Evolutionary conservation across 192 early-diverging fungal genomes (phyloP).

Genomic region (Neocallimastix lanati): DNA sequence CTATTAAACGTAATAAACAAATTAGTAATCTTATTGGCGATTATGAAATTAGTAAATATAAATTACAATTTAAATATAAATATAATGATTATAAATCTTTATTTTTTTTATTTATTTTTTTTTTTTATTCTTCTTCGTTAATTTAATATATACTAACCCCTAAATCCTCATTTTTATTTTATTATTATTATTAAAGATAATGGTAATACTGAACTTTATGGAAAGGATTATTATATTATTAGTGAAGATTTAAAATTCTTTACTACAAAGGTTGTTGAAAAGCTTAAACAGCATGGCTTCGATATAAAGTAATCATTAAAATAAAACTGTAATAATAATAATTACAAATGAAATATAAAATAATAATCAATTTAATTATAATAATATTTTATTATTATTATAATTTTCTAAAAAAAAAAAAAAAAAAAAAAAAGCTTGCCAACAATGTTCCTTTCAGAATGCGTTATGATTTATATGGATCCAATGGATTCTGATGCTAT

Average conservation of each 20-base stretch:
- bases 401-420: too few species aligned
- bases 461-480: constrained; percentile 76
- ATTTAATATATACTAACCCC: too few species aligned
- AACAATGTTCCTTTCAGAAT: constrained; percentile 85
- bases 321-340: too few species aligned
- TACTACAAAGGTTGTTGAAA: constrained; percentile 25
- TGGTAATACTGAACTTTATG: constrained; percentile 60
- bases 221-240: constrained; percentile 46
- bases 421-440: constrained; percentile 34
- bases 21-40: constrained; percentile 16
- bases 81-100: too few species aligned
- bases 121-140: too few species aligned
- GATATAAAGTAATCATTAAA: constrained; percentile 3
- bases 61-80: too few species aligned
- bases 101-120: too few species aligned
- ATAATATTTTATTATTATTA: too few species aligned
- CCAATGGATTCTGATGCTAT: constrained; percentile 43
- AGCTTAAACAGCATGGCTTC: constrained; percentile 30
- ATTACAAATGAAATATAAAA: too few species aligned
- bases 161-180: too few species aligned
- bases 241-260: constrained; percentile 68
- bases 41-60: constrained; percentile 9
- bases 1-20: constrained; percentile 27
- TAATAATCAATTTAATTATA: too few species aligned
- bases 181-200: too few species aligned